Percentiles rank a stretch among this genome's conserved stretches.
Evolutionary conservation across 1,139 yeast genomes (phyloP).

Genomic region (Zygosaccharomyces sapae): DNA sequence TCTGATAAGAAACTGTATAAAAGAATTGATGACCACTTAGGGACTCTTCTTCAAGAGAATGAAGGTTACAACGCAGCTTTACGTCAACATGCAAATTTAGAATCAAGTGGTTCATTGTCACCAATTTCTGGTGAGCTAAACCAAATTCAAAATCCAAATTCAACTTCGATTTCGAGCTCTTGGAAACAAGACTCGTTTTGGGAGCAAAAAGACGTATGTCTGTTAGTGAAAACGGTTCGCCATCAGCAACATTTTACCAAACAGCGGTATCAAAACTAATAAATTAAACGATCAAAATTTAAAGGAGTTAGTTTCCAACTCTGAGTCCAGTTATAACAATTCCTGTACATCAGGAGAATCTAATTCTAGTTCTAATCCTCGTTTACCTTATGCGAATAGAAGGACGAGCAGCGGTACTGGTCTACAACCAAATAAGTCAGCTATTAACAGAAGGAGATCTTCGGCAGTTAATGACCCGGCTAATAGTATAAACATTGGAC

Average conservation of each 20-base stretch:
- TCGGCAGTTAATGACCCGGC: constrained; percentile 28
- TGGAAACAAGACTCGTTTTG: constrained; percentile 31
- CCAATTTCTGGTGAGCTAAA: constrained; percentile 16
- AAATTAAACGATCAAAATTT: constrained; percentile 36
- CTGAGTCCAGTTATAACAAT: constrained; percentile 30
- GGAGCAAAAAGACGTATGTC: constrained; percentile 39
- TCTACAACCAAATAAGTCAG: constrained; percentile 14
- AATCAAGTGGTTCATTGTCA: constrained; percentile 18
- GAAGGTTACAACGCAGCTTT: constrained; percentile 33
- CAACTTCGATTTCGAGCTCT: not conserved
- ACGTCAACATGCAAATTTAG: constrained; percentile 27
- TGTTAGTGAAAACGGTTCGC: constrained; percentile 25
- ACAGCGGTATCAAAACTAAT: constrained; percentile 22
- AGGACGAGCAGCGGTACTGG: constrained; percentile 29
- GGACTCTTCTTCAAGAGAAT: constrained; percentile 56
- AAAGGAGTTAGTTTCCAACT: constrained; percentile 31
- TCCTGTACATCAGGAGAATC: constrained; percentile 31
- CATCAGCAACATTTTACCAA: constrained; percentile 10
- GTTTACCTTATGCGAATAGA: constrained; percentile 17
- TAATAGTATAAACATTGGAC: constrained; percentile 46
- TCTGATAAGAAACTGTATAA: constrained; percentile 85
- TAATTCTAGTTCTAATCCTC: no score
- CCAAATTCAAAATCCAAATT: constrained; percentile 11
- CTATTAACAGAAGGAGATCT: constrained; percentile 21
- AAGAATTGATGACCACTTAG: constrained; percentile 77